These are phyloP conservation scores for Barnettozyma sp. DNA, from an alignment of 805 yeast genomes.

Conservation along the genomic window DNA sequence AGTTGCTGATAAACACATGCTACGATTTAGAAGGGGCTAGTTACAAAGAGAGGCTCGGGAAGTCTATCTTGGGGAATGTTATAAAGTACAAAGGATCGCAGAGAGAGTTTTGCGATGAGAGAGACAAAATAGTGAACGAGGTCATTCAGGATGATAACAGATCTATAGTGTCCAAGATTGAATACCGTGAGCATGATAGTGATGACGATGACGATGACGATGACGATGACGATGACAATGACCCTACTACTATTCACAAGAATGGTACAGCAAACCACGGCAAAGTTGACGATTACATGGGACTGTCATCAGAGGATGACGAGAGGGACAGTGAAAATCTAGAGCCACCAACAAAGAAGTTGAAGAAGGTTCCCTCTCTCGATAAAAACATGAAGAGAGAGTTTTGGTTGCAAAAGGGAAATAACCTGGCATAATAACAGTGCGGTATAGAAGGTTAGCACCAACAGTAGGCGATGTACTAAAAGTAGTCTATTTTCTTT, in stretches of 20 bases:
- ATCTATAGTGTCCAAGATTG: slow-evolving; percentile 12
- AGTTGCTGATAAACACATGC: slow-evolving; percentile 65
- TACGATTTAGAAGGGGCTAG: slow-evolving; percentile 62
- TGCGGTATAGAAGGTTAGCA: too few species aligned
- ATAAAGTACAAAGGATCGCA: slow-evolving; percentile 67
- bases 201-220: slow-evolving; percentile 14
- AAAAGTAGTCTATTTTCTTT: slow-evolving; percentile 20
- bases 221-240: not conserved
- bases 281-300: slow-evolving; percentile 22
- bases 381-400: slow-evolving; percentile 24
- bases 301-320: slow-evolving; percentile 23
- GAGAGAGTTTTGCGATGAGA: slow-evolving; percentile 72
- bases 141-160: slow-evolving; percentile 37
- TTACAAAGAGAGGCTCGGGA: slow-evolving; percentile 59
- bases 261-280: not conserved
- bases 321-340: slow-evolving; percentile 19
- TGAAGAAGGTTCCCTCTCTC: slow-evolving; percentile 10
- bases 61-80: slow-evolving; percentile 72
- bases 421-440: slow-evolving; percentile 13
- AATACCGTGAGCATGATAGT: slow-evolving; percentile 11
- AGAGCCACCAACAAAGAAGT: slow-evolving; percentile 10
- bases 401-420: slow-evolving; percentile 35
- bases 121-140: slow-evolving; percentile 53
- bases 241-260: not conserved
- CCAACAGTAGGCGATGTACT: too few species aligned